phyloP scores from a whole-genome alignment of 1,139 yeast genomes.

The Blastobotrys petasosporus region DNA sequence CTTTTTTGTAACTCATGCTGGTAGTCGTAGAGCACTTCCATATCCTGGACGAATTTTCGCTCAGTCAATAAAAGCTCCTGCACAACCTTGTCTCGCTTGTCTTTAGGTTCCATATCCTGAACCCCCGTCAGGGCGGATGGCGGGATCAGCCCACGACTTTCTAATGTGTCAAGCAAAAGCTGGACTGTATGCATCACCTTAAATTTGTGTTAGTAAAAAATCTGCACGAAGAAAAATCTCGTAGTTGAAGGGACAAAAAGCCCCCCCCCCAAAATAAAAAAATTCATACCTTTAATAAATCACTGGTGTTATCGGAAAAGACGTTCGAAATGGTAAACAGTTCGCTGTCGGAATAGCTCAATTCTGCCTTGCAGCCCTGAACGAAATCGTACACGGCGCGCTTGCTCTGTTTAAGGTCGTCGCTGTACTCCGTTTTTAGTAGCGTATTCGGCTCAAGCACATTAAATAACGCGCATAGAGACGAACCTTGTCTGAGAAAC shows the following conservation, averaged over 20 bases:
- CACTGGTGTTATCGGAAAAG: conserved; percentile 75
- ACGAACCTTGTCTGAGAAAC: conserved; percentile 86
- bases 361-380: conserved; percentile 74
- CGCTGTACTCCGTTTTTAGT: conserved; percentile 39
- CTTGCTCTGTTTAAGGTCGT: conserved; percentile 75
- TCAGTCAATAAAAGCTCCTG: conserved; percentile 85
- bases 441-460: conserved; percentile 36
- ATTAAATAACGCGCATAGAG: conserved; percentile 80
- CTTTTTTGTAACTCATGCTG: conserved; percentile 59
- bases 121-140: conserved; percentile 11
- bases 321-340: conserved; percentile 88
- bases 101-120: conserved; percentile 18
- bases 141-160: conserved; percentile 22
- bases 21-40: conserved; percentile 66
- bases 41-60: conserved; percentile 84
- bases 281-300: conserved; percentile 47
- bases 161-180: conserved; percentile 45
- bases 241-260: no score
- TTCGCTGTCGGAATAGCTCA: conserved; percentile 71
- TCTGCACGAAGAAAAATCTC: no score
- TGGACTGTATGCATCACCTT: conserved; percentile 62
- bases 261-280: no score
- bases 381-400: conserved; percentile 87
- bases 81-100: conserved; percentile 62
- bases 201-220: not conserved